Evolutionary conservation across 345 rosid genomes (phyloP), one percentile per base, ranked within the genome.

Genomic region (Gossypium thurberi): DNA sequence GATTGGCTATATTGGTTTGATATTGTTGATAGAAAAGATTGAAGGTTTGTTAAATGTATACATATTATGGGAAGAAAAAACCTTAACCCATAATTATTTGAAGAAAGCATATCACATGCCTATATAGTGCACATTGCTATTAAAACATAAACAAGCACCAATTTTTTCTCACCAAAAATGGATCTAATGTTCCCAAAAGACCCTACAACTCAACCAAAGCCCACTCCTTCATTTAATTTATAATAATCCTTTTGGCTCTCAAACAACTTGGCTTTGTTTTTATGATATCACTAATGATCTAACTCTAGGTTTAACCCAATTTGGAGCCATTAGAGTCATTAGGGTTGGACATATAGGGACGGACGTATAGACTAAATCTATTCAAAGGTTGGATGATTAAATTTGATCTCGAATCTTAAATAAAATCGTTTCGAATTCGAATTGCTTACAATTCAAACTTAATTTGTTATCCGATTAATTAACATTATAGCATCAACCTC

Each of bases 121-220:
- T 25, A 0, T 0, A 55, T 12, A 73, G 68, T 71, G 52, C 51
- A 14, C 25, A 23, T 20, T 53, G 56, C 44, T 74, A 75, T 65
- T 75, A 70, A 75, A 67, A 75, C 69, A 67, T 70, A 79, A 73
- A 71, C 70, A 40, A 81, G 42, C 68, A 61, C 69, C 78, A 78
- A 69, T 75, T 18, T 18, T 40, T 51, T 10, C 57, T 72, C 66
- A 55, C 76, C 62, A 72, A 76, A 47, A 73, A 77, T 65, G 64
- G 85, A 85, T 85, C 79, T 71, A 72, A 77, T 84, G 89, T 86
- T 73, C 83, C 82, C 82, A 73, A 88, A 85, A 79, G 80, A 18
- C 67, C 28, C 70, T 77, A 81, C 90, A 84, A 55, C 73, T 70
- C 85, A 79, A 77, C 85, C 79, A 77, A 76, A 74, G 57, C 44